Evolutionary conservation across 1,139 yeast genomes (phyloP).

Genomic region (Candida neerlandica): DNA sequence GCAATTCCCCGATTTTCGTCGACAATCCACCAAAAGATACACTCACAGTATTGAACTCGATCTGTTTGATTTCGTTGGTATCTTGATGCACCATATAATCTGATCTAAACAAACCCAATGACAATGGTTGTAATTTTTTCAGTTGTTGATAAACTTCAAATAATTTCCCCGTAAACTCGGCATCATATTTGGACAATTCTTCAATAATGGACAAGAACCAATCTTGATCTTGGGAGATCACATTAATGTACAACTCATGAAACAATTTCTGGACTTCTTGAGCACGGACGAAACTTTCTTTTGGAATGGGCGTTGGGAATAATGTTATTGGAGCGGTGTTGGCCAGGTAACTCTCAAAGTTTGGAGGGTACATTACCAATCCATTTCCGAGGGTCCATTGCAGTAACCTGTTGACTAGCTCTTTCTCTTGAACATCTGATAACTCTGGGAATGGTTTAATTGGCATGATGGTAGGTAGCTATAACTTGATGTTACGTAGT

Average conservation of each 20-base stretch:
- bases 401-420: slow-evolving; percentile 46
- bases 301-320: slow-evolving; percentile 88
- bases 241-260: slow-evolving; percentile 72
- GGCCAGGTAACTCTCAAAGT: slow-evolving; percentile 49
- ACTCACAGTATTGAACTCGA: slow-evolving; percentile 93
- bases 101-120: slow-evolving; percentile 85
- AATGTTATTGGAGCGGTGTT: slow-evolving; percentile 83
- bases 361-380: slow-evolving; percentile 72
- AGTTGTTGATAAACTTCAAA: slow-evolving; percentile 56
- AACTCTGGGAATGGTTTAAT: slow-evolving; percentile 37
- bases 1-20: slow-evolving; percentile 75
- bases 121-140: slow-evolving; percentile 62
- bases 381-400: slow-evolving; percentile 87
- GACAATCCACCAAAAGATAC: slow-evolving; percentile 95
- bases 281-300: slow-evolving; percentile 65
- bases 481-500: not conserved
- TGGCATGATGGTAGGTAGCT: slow-evolving; percentile 10
- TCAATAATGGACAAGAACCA: slow-evolving; percentile 66
- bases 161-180: slow-evolving; percentile 79
- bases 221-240: slow-evolving; percentile 51
- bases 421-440: slow-evolving; percentile 26
- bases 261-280: slow-evolving; percentile 65
- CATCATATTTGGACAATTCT: slow-evolving; percentile 61
- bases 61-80: slow-evolving; percentile 68
- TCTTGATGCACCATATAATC: slow-evolving; percentile 78